Percentiles rank a stretch among this genome's conserved stretches.
Evolutionary conservation across 805 yeast species (phyloP).

Genomic region (Candida qinlingensis): DNA sequence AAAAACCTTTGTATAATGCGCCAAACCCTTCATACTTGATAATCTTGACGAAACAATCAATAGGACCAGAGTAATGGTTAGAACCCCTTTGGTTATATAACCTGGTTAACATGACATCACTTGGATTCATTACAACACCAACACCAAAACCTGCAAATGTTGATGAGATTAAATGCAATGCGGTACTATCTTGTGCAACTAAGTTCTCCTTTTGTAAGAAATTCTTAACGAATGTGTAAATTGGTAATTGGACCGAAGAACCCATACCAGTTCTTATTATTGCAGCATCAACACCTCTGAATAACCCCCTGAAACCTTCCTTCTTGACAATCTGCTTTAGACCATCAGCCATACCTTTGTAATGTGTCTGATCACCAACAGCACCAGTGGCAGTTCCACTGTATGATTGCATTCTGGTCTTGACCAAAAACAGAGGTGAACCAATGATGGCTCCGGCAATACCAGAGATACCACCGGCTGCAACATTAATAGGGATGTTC

Average conservation of each 20-base stretch:
- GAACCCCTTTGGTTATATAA: constrained; percentile 92
- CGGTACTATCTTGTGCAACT: constrained; percentile 39
- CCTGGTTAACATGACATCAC: constrained; percentile 93
- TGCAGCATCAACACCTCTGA: constrained; percentile 93
- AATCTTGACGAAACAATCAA: constrained; percentile 86
- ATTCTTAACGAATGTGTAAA: constrained; percentile 74
- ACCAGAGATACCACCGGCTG: constrained; percentile 81
- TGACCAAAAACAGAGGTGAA: constrained; percentile 86
- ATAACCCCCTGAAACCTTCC: constrained; percentile 77
- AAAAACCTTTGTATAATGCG: constrained; percentile 92
- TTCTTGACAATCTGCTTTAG: constrained; percentile 49
- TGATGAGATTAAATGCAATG: constrained; percentile 66
- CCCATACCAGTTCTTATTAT: constrained; percentile 92
- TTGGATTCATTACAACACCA: constrained; percentile 93
- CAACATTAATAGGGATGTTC: constrained; percentile 55
- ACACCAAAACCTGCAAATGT: constrained; percentile 87
- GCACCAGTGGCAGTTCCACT: constrained; percentile 45
- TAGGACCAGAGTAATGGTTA: constrained; percentile 68
- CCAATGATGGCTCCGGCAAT: constrained; percentile 85
- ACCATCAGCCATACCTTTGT: constrained; percentile 66
- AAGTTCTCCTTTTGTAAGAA: constrained; percentile 41
- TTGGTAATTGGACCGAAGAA: constrained; percentile 90
- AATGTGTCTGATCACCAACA: constrained; percentile 92
- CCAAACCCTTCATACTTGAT: constrained; percentile 74
- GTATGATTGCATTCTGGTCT: constrained; percentile 95